phyloP scores from a whole-genome alignment of 2,329 filamentous ascomycete species.

The Zasmidium citrigriseum region DNA sequence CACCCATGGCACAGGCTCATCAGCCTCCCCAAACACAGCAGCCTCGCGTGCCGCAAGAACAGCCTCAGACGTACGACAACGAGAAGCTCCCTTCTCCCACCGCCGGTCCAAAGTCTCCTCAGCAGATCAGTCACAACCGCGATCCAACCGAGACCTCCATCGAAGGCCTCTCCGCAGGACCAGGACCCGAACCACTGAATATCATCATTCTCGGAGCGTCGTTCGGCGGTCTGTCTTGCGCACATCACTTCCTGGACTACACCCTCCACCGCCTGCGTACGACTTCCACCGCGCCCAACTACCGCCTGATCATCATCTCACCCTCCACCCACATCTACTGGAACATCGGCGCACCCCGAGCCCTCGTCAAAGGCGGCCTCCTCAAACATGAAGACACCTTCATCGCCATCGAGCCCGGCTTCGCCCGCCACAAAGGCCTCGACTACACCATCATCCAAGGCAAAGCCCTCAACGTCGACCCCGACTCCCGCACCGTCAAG shows the following conservation, averaged over 20 bases:
- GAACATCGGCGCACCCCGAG: conserved; percentile 41
- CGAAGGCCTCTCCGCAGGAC: conserved; percentile 8
- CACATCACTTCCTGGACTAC: conserved; percentile 39
- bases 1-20: not conserved
- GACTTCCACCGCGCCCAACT: conserved; percentile 26
- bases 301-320: conserved; percentile 39
- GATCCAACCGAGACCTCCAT: conserved; percentile 4
- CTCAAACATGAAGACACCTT: conserved; percentile 38
- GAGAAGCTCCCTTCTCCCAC: not conserved
- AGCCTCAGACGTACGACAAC: not conserved
- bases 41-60: not conserved
- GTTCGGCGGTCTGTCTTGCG: conserved; percentile 39
- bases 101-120: not conserved
- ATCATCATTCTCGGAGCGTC: conserved; percentile 43
- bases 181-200: conserved; percentile 31
- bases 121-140: not conserved
- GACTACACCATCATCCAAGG: conserved; percentile 39
- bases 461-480: conserved; percentile 32
- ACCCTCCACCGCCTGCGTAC: conserved; percentile 32
- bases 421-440: conserved; percentile 33
- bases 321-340: conserved; percentile 40
- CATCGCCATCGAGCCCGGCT: conserved; percentile 36
- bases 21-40: not conserved
- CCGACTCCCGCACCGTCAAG: conserved; percentile 28
- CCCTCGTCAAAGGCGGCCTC: conserved; percentile 37